These are phyloP conservation scores for Beauveria varroae DNA, from an alignment of 2,329 filamentous ascomycete species.

Conservation along the genomic window DNA sequence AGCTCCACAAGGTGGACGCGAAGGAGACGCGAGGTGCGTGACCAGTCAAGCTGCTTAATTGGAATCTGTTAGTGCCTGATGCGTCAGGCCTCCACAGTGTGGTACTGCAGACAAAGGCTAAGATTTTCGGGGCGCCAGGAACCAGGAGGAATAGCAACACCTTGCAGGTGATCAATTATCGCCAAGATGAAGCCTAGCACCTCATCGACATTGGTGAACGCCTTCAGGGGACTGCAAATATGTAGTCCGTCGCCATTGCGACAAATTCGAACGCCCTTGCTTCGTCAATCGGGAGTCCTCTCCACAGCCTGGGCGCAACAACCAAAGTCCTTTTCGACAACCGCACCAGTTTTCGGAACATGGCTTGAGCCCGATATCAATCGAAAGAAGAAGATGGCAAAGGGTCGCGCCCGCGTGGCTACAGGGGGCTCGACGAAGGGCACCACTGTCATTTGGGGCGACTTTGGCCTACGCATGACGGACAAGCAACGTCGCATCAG, in stretches of 20 bases:
- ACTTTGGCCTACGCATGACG: slow-evolving; percentile 87
- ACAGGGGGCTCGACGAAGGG: slow-evolving; percentile 88
- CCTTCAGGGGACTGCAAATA: slow-evolving; percentile 44
- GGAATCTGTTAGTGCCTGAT: slow-evolving; percentile 15
- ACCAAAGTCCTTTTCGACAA: slow-evolving; percentile 63
- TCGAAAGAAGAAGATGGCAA: slow-evolving; percentile 82
- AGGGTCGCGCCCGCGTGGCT: slow-evolving; percentile 78
- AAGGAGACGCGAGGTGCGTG: slow-evolving; percentile 39
- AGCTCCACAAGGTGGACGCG: slow-evolving; percentile 26
- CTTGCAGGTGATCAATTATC: slow-evolving; percentile 15
- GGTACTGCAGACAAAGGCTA: slow-evolving; percentile 4
- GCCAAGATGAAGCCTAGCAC: slow-evolving; percentile 38
- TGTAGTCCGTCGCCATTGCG: slow-evolving; percentile 31
- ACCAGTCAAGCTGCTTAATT: slow-evolving; percentile 25
- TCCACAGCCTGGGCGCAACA: slow-evolving; percentile 22
- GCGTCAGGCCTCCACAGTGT: slow-evolving; percentile 18
- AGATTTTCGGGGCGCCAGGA: slow-evolving; percentile 28
- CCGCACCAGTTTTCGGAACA: slow-evolving; percentile 48
- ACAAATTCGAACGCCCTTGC: slow-evolving; percentile 27
- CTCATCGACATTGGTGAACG: slow-evolving; percentile 39
- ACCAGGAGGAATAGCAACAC: slow-evolving; percentile 7
- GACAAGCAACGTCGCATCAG: slow-evolving; percentile 91
- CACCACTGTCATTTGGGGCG: slow-evolving; percentile 92
- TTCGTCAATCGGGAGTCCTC: slow-evolving; percentile 22
- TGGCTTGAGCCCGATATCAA: slow-evolving; percentile 77